Evolutionary conservation across 2,329 filamentous ascomycete genomes (phyloP).

Genomic region (Epichloe bromicola): DNA sequence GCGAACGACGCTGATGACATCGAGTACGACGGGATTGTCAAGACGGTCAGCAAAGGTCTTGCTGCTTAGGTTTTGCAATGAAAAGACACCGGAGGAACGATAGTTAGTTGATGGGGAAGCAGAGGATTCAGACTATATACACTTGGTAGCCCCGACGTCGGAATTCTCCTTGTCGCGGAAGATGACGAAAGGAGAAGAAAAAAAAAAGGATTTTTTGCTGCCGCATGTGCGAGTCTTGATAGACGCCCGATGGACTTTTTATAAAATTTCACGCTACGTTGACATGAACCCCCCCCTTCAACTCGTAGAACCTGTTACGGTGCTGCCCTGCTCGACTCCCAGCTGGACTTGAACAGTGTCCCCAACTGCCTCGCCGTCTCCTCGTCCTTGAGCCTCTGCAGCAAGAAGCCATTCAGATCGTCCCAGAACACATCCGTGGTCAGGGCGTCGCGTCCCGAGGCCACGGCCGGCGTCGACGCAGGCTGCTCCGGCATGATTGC

Average conservation of each 20-base stretch:
- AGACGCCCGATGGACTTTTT: neutral
- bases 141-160: slow-evolving; percentile 2
- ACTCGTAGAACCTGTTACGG: slow-evolving; percentile 8
- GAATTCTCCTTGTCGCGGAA: neutral
- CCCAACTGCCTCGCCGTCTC: slow-evolving; percentile 49
- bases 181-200: neutral
- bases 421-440: slow-evolving; percentile 69
- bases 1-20: slow-evolving; percentile 77
- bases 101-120: neutral
- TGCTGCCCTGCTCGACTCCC: slow-evolving; percentile 37
- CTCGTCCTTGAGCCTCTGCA: slow-evolving; percentile 65
- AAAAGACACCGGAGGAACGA: neutral
- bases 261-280: neutral
- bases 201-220: neutral
- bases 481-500: slow-evolving; percentile 29
- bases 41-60: slow-evolving; percentile 50
- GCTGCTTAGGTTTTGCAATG: slow-evolving; percentile 26
- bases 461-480: slow-evolving; percentile 14
- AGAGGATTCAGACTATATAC: slow-evolving; percentile 1
- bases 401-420: slow-evolving; percentile 70
- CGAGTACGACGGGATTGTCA: slow-evolving; percentile 60
- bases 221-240: neutral
- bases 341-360: slow-evolving; percentile 56
- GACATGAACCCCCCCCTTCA: neutral
- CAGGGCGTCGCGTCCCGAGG: slow-evolving; percentile 46